Percentiles rank a stretch among this genome's conserved stretches.
These are phyloP conservation scores for Hydnomerulius pinastri DNA, from an alignment of 768 basidiomycete genomes.

Conservation along the genomic window DNA sequence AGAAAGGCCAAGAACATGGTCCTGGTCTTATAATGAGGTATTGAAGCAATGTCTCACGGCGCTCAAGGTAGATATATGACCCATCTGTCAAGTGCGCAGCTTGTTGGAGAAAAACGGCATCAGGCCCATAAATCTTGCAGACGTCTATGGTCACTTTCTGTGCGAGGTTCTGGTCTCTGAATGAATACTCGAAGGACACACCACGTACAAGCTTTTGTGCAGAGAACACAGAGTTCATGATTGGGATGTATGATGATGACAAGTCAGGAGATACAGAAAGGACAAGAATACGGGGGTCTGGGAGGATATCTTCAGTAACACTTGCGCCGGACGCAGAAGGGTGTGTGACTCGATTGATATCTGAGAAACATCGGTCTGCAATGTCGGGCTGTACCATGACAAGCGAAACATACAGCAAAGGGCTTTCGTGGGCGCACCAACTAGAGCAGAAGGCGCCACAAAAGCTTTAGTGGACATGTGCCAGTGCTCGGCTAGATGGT, in stretches of 20 bases:
- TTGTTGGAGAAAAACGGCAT: slow-evolving; percentile 96
- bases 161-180: neutral
- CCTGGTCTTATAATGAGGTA: slow-evolving; percentile 68
- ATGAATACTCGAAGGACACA: too few relatives aligned
- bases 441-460: slow-evolving; percentile 68
- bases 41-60: slow-evolving; percentile 86
- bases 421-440: slow-evolving; percentile 89
- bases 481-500: neutral
- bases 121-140: slow-evolving; percentile 85
- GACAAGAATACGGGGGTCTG: slow-evolving; percentile 60
- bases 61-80: slow-evolving; percentile 83
- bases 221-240: slow-evolving; percentile 98
- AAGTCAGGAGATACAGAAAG: slow-evolving; percentile 87
- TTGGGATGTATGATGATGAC: slow-evolving; percentile 87
- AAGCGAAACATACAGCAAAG: slow-evolving; percentile 69
- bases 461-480: slow-evolving; percentile 9
- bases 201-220: slow-evolving; percentile 62
- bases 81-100: slow-evolving; percentile 95
- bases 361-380: slow-evolving; percentile 47
- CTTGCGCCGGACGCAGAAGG: slow-evolving; percentile 23
- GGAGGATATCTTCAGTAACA: slow-evolving; percentile 26
- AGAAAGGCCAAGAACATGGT: neutral
- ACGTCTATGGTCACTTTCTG: slow-evolving; percentile 98
- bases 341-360: slow-evolving; percentile 56
- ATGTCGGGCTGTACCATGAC: slow-evolving; percentile 7